Conservation (phyloP, 352 stramenopile species). For the Phytophthora lateralis region DNA sequence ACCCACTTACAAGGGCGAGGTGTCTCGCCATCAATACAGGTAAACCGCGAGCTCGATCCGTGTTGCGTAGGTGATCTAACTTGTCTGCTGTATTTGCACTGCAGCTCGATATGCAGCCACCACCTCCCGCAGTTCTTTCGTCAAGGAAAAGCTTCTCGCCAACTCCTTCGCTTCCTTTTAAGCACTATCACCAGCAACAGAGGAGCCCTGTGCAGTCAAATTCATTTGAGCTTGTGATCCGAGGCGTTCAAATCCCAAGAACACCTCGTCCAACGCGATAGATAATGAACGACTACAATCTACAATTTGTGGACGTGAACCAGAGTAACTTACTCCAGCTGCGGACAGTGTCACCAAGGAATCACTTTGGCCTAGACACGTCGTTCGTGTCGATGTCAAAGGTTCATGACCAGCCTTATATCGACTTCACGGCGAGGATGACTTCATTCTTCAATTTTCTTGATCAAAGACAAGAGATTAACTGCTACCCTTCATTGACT, state of each 20-base stretch:
- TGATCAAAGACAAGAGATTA: not conserved
- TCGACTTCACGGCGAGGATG: too few relatives aligned
- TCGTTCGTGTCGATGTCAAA: too few relatives aligned
- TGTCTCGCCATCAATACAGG: slow-evolving; percentile 14
- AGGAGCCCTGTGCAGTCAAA: not conserved
- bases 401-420: too few relatives aligned
- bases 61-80: not conserved
- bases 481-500: too few relatives aligned
- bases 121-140: slow-evolving; percentile 5
- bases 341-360: too few relatives aligned
- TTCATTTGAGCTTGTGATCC: slow-evolving; percentile 15
- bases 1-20: not conserved
- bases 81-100: not conserved
- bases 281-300: not conserved
- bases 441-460: not conserved
- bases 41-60: not conserved
- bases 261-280: not conserved
- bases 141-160: slow-evolving; percentile 5
- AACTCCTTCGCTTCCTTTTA: slow-evolving; percentile 16
- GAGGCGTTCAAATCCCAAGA: slow-evolving; percentile 20
- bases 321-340: too few relatives aligned
- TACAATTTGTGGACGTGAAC: too few relatives aligned
- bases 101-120: slow-evolving; percentile 24
- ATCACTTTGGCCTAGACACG: too few relatives aligned
- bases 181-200: slow-evolving; percentile 9